Conservation (phyloP, 192 early-diverging fungal species). For the Thamnidium elegans region DNA sequence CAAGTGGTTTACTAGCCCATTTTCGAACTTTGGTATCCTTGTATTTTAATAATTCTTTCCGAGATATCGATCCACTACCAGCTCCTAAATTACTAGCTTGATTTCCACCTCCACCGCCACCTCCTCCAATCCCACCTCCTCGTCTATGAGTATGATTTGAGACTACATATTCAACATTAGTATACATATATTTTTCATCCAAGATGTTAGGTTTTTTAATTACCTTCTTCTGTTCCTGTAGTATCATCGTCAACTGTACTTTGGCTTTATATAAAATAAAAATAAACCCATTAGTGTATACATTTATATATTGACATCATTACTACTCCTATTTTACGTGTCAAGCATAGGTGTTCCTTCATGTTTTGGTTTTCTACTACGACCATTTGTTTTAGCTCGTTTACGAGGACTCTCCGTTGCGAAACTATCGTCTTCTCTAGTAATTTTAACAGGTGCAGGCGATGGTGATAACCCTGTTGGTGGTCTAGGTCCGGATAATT, state of each 20-base stretch:
- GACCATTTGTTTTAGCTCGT: neutral
- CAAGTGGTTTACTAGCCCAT: conserved; percentile 12
- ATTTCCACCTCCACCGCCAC: neutral
- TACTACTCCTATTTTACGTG: neutral
- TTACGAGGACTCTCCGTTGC: conserved; percentile 4
- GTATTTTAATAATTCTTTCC: conserved; percentile 20
- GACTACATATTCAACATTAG: neutral
- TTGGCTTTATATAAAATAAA: neutral
- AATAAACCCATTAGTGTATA: neutral
- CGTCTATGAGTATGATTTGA: neutral
- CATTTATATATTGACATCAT: neutral
- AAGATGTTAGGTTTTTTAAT: neutral
- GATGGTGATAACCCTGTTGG: neutral
- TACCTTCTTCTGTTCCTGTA: conserved; percentile 16
- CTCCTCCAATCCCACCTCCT: neutral
- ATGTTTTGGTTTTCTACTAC: conserved; percentile 14
- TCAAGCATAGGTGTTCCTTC: conserved; percentile 11
- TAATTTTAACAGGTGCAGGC: conserved; percentile 3
- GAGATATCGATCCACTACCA: neutral
- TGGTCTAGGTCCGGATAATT: neutral
- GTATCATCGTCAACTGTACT: conserved; percentile 5
- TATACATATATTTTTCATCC: neutral
- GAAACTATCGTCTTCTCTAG: neutral
- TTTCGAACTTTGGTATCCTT: conserved; percentile 16
- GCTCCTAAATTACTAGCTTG: neutral